Percentiles rank a stretch among this genome's conserved stretches.
phyloP scores from a whole-genome alignment of 2,329 filamentous ascomycete genomes.

The Pestalotiopsis sp. region DNA sequence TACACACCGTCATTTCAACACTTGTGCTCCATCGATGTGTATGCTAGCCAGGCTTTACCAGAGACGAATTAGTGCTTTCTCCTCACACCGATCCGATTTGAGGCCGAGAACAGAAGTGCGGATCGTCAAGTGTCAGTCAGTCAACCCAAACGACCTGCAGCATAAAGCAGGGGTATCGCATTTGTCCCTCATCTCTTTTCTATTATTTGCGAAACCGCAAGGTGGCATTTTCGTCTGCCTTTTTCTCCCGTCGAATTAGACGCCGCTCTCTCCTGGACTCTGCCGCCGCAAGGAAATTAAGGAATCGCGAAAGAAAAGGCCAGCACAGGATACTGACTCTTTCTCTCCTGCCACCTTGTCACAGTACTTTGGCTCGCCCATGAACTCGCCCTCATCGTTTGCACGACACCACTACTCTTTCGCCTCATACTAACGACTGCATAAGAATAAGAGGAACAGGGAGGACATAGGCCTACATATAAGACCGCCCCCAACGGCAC shows the following conservation, averaged over 20 bases:
- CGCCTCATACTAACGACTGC: no score
- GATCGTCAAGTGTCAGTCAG: slow-evolving; percentile 10
- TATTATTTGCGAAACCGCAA: slow-evolving; percentile 22
- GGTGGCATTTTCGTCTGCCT: slow-evolving; percentile 29
- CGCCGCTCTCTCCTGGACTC: background rate
- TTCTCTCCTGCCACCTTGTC: no score
- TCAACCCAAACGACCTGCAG: background rate
- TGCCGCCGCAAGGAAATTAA: no score
- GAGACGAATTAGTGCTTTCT: background rate
- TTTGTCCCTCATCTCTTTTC: slow-evolving; percentile 5
- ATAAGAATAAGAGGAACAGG: background rate
- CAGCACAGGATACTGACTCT: no score
- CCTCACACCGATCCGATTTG: background rate
- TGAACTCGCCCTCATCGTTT: no score
- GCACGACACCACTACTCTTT: no score
- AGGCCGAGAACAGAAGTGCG: background rate
- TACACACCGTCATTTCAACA: background rate
- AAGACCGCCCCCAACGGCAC: no score
- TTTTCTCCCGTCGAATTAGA: background rate
- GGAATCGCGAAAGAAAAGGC: no score
- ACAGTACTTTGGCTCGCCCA: no score
- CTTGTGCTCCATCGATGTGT: background rate
- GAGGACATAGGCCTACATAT: background rate
- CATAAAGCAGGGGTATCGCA: background rate
- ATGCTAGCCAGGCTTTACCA: background rate